Conservation (phyloP, 495 filamentous ascomycete genomes). For the Xylaria nigripes region DNA sequence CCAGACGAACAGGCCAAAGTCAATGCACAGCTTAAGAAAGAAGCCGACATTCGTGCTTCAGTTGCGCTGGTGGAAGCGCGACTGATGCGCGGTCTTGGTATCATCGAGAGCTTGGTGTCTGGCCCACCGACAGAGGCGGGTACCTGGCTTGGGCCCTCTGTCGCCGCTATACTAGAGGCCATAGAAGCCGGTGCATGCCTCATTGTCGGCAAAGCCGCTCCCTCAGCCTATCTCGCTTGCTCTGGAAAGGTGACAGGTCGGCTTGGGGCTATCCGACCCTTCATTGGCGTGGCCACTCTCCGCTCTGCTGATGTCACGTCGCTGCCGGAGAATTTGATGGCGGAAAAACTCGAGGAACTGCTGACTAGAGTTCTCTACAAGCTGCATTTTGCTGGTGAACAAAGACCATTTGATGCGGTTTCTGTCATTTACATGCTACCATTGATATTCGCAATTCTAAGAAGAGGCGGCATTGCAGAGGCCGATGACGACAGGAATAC, state of each 20-base stretch:
- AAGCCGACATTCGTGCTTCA: slow-evolving; percentile 63
- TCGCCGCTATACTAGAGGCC: slow-evolving; percentile 58
- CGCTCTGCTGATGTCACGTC: slow-evolving; percentile 65
- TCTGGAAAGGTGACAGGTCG: slow-evolving; percentile 63
- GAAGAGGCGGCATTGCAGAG: slow-evolving; percentile 67
- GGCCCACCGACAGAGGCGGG: slow-evolving; percentile 78
- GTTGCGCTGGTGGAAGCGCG: slow-evolving; percentile 59
- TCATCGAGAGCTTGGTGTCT: slow-evolving; percentile 70
- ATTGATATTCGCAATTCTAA: slow-evolving; percentile 64
- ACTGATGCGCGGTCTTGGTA: slow-evolving; percentile 70
- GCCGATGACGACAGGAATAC: slow-evolving; percentile 70
- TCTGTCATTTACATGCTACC: slow-evolving; percentile 83
- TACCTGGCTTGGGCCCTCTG: slow-evolving; percentile 75
- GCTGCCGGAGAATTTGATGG: slow-evolving; percentile 58
- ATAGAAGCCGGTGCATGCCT: slow-evolving; percentile 73
- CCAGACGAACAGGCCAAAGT: slow-evolving; percentile 83
- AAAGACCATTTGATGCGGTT: slow-evolving; percentile 78
- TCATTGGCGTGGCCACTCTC: slow-evolving; percentile 81
- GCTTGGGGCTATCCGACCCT: slow-evolving; percentile 66
- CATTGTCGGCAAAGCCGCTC: slow-evolving; percentile 70
- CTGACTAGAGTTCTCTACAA: slow-evolving; percentile 86
- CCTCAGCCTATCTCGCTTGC: slow-evolving; percentile 68
- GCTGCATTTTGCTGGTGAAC: slow-evolving; percentile 80
- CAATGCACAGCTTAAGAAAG: slow-evolving; percentile 83
- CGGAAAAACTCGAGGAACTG: slow-evolving; percentile 77